Evolutionary conservation across 2,329 filamentous ascomycete species (phyloP), one percentile per base, ranked within the genome.

Genomic region (Sclerotinia spermophila): DNA sequence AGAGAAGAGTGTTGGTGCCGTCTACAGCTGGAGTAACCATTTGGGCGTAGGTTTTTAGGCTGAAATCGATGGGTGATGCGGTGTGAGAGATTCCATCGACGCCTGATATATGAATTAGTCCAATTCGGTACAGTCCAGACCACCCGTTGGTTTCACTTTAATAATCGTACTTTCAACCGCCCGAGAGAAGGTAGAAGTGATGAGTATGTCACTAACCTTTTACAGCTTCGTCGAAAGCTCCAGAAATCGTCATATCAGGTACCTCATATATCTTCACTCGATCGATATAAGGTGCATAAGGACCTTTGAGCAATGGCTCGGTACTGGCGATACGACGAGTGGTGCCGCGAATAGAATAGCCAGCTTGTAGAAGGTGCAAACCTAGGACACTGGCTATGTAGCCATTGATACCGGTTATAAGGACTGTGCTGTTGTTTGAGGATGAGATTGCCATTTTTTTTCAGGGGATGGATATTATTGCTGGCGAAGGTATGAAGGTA

Each of bases 381-480:
- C 78, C 76, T 3, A 78, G 71, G 10, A 76, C 73, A 58, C 75
- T 76, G 42, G 78, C 79, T 62, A 80, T 76, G 62, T 79, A 80
- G 48, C 80, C 79, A 69, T 79, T 79, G 62, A 77, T 77, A 7
- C 79, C 79, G 15, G 79, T 80, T 45, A 80, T 74, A 30, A 79
- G 74, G 11, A 79, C 72, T 7, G 75, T 77, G 58, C 78, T 74
- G 45, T 76, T 72, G 40, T 79, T 77, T 38, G 71, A 74, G 55
- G 51, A 35, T 67, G 76, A 69, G 44, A 77, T 66, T 44, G 75
- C 71, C 76, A 78, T 78, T 51, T 58, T 61, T 24, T 19, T 15
- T 33, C 15, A 15, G 21, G 45, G 33, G 21, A 30, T 10, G 13
- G 21, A 3, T 56, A 11, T 24, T 24, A 42, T 13, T 19, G 3